These are phyloP conservation scores for Erythrophleum ivorense DNA, from an alignment of 331 rosid species.

Conservation along the genomic window DNA sequence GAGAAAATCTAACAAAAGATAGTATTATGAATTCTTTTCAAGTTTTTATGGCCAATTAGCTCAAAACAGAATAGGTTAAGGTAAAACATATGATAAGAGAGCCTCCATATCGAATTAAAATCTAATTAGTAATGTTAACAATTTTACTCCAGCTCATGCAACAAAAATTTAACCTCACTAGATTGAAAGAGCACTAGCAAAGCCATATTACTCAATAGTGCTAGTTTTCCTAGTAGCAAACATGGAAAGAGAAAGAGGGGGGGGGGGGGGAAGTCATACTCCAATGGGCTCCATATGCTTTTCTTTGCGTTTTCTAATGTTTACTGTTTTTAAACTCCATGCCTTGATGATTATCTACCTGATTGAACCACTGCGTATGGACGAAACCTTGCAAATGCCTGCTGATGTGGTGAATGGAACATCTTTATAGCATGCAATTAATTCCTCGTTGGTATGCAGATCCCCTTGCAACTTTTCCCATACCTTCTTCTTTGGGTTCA, in stretches of 20 bases:
- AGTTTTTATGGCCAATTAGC: no score
- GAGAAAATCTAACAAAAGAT: no score
- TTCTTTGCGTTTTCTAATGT: conserved; percentile 16
- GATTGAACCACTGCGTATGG: conserved; percentile 67
- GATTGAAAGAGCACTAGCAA: conserved; percentile 5
- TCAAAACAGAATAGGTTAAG: no score
- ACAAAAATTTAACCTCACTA: conserved; percentile 8
- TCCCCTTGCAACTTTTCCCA: conserved; percentile 94
- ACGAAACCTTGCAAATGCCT: conserved; percentile 83
- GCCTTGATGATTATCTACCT: conserved; percentile 48
- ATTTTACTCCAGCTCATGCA: conserved; percentile 27
- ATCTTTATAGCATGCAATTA: conserved; percentile 79
- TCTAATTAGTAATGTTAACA: background rate
- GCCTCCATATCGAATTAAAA: background rate
- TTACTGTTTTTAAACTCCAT: conserved; percentile 8
- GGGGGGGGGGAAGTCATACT: background rate
- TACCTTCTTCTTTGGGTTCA: conserved; percentile 93
- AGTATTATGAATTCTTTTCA: no score
- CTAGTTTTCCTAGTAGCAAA: conserved; percentile 26
- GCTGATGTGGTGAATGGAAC: conserved; percentile 80
- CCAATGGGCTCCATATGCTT: background rate
- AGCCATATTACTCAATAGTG: conserved; percentile 12
- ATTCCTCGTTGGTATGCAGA: conserved; percentile 55
- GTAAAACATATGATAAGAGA: background rate
- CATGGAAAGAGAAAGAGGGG: conserved; percentile 12